A percentile compares a stretch with the other conserved stretches of the same genome.
These are phyloP conservation scores for Cucurbitaria berberidis DNA, from an alignment of 2,329 filamentous ascomycete species.

Conservation along the genomic window DNA sequence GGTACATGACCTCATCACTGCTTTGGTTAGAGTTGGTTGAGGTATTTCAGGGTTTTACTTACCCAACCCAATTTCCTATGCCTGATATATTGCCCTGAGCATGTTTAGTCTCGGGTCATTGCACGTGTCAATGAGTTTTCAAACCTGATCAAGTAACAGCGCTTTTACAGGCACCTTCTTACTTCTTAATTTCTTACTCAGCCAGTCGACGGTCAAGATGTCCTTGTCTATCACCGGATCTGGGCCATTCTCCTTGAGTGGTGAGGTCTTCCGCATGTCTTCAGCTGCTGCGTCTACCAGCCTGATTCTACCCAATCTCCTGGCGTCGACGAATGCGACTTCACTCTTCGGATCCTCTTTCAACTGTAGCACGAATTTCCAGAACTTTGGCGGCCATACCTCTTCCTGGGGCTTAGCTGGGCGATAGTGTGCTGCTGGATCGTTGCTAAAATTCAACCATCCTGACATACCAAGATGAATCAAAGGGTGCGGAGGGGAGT, in stretches of 20 bases:
- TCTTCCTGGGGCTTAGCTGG: conserved; percentile 63
- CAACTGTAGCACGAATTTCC: conserved; percentile 82
- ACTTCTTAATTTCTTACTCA: conserved; percentile 71
- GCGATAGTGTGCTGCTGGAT: conserved; percentile 81
- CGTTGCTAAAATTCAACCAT: conserved; percentile 86
- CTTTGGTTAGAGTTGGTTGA: neutral
- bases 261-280: conserved; percentile 76
- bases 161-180: conserved; percentile 90
- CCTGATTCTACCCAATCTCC: conserved; percentile 78
- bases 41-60: conserved; percentile 29
- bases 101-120: no score
- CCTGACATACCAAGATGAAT: conserved; percentile 81
- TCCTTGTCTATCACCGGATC: conserved; percentile 87
- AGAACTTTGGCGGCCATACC: conserved; percentile 86
- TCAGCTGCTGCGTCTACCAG: conserved; percentile 80
- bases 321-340: conserved; percentile 81
- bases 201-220: conserved; percentile 75
- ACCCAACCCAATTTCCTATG: conserved; percentile 95
- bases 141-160: conserved; percentile 84
- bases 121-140: no score
- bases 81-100: conserved; percentile 90
- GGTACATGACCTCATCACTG: conserved; percentile 85
- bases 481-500: conserved; percentile 78
- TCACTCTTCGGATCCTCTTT: conserved; percentile 65
- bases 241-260: conserved; percentile 89